Evolutionary conservation across 805 yeast species (phyloP).

Genomic region (Metschnikowia orientalis): DNA sequence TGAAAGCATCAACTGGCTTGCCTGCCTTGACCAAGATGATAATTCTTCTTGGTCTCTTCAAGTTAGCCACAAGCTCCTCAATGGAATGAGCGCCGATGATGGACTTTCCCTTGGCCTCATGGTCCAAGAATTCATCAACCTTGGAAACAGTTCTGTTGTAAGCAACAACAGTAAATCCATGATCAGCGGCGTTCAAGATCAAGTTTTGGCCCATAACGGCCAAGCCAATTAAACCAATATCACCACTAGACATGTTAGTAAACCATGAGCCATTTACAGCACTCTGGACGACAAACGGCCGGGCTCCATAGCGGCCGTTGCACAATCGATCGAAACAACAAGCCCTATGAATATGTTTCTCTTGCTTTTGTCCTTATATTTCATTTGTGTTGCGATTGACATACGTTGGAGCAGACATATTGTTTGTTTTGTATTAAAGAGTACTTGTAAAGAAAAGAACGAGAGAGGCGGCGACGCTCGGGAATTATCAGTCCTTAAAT

Average conservation of each 20-base stretch:
- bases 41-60: slow-evolving; percentile 96
- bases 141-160: slow-evolving; percentile 96
- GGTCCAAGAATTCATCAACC: slow-evolving; percentile 88
- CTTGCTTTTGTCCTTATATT: too few relatives aligned
- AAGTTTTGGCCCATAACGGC: slow-evolving; percentile 99
- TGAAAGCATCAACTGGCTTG: slow-evolving; percentile 86
- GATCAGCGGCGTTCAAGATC: slow-evolving; percentile 97
- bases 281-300: too few relatives aligned
- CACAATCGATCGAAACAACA: too few relatives aligned
- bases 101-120: slow-evolving; percentile 97
- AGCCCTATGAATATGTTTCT: too few relatives aligned
- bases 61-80: slow-evolving; percentile 78
- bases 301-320: too few relatives aligned
- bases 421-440: slow-evolving; percentile 6
- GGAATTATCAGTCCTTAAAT: slow-evolving; percentile 13
- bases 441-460: slow-evolving; percentile 7
- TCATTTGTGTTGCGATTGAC: too few relatives aligned
- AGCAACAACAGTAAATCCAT: slow-evolving; percentile 96
- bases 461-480: slow-evolving; percentile 8
- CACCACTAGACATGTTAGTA: slow-evolving; percentile 58
- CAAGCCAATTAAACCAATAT: slow-evolving; percentile 97
- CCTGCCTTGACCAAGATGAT: slow-evolving; percentile 96
- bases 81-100: slow-evolving; percentile 94
- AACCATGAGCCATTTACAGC: too few relatives aligned
- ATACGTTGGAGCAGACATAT: slow-evolving; percentile 44